A percentile compares a stretch with the other conserved stretches of the same genome.
phyloP scores from a whole-genome alignment of 2,329 filamentous ascomycete genomes.

The Periglandula ipomoeae region DNA sequence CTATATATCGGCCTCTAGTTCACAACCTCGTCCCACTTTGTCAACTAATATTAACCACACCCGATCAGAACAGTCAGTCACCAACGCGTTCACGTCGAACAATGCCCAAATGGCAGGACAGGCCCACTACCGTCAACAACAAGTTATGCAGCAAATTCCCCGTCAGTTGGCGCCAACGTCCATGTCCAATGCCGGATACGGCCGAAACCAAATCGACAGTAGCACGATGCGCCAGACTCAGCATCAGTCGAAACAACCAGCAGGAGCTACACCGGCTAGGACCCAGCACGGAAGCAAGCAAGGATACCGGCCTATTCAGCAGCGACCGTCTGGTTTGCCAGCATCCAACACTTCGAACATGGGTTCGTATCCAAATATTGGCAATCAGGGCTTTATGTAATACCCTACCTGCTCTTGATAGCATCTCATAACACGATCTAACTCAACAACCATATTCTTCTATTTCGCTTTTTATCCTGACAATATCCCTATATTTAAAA shows the following conservation, averaged over 20 bases:
- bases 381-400: constrained; percentile 3
- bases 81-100: neutral
- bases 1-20: neutral
- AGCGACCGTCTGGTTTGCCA: neutral
- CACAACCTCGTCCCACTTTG: neutral
- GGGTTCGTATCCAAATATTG: constrained; percentile 4
- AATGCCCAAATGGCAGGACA: constrained; percentile 1
- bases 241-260: neutral
- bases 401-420: no score
- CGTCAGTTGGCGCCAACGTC: neutral
- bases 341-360: neutral
- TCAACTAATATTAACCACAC: constrained; percentile 1
- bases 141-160: neutral
- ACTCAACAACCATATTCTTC: no score
- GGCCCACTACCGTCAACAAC: constrained; percentile 4
- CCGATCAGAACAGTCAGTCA: neutral
- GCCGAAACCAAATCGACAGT: neutral
- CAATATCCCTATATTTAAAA: no score
- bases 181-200: neutral
- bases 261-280: neutral
- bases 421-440: no score
- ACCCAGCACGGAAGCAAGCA: neutral
- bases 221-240: neutral
- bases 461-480: no score
- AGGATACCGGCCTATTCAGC: neutral